phyloP scores from a whole-genome alignment of 306 rosid genomes.

The Astragalus membranaceus region DNA sequence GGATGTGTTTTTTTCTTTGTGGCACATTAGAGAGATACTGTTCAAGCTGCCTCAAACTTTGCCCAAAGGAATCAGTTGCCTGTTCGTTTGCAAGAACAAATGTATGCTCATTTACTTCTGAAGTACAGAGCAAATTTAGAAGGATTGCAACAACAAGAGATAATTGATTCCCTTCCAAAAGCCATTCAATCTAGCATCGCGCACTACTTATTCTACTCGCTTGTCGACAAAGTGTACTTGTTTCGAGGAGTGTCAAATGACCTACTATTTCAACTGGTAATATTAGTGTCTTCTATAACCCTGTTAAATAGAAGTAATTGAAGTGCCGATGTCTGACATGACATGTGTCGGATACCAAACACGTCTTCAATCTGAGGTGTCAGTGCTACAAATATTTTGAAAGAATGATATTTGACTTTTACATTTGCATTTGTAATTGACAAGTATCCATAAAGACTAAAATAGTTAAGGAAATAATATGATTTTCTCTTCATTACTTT shows the following conservation, averaged over 20 bases:
- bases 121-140: conserved; percentile 64
- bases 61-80: conserved; percentile 60
- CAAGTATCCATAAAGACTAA: too few species aligned
- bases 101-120: conserved; percentile 65
- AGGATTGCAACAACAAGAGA: conserved; percentile 80
- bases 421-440: too few species aligned
- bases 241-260: conserved; percentile 70
- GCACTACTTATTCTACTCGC: conserved; percentile 48
- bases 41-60: conserved; percentile 64
- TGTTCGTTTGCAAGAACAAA: conserved; percentile 63
- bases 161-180: conserved; percentile 70
- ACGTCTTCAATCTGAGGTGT: too few species aligned
- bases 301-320: too few species aligned
- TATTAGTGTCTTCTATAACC: not conserved
- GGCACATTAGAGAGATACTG: conserved; percentile 55
- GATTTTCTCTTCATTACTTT: too few species aligned
- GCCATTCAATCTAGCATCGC: conserved; percentile 72
- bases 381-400: too few species aligned
- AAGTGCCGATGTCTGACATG: too few species aligned
- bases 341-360: too few species aligned
- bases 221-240: conserved; percentile 53
- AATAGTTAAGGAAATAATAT: too few species aligned
- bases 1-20: not conserved
- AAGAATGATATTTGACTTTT: too few species aligned
- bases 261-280: conserved; percentile 84